These are phyloP conservation scores for Sphagnum magellanicum DNA, from an alignment of 228 moss, liverwort and hornwort genomes.

Conservation along the genomic window DNA sequence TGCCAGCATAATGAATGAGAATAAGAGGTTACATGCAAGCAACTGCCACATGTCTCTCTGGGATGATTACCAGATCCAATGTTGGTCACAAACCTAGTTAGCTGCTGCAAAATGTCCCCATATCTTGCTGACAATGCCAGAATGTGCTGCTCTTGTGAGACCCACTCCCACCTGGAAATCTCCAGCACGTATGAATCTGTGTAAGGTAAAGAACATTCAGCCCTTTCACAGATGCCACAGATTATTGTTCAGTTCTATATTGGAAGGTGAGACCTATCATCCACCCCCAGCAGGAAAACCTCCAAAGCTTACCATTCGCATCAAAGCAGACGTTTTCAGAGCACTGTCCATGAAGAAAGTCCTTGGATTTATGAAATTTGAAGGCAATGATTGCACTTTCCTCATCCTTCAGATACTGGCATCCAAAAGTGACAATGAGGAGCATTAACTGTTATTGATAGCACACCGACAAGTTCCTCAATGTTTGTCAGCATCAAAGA, in stretches of 20 bases:
- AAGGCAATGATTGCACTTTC: conserved; percentile 18
- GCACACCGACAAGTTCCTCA: neutral
- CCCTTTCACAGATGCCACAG: neutral
- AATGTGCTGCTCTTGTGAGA: conserved; percentile 28
- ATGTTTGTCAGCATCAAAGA: too few species aligned
- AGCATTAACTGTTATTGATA: neutral
- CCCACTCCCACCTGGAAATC: conserved; percentile 8
- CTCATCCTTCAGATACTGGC: conserved; percentile 24
- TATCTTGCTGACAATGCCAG: conserved; percentile 14
- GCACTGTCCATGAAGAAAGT: conserved; percentile 1
- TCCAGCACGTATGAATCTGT: conserved; percentile 40
- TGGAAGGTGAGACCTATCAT: neutral
- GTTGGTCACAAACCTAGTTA: neutral
- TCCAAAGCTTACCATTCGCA: conserved; percentile 5
- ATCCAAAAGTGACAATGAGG: neutral
- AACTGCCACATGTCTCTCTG: neutral
- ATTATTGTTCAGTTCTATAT: conserved; percentile 3
- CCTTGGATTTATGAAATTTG: conserved; percentile 7
- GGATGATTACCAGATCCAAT: neutral
- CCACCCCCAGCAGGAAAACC: neutral
- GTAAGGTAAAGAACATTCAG: conserved; percentile 6
- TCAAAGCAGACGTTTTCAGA: conserved; percentile 11
- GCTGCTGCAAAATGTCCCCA: neutral
- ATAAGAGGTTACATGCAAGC: neutral
- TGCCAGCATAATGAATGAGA: neutral